Evolutionary conservation across 2,329 filamentous ascomycete genomes (phyloP).

Genomic region (Xylaria digitata): DNA sequence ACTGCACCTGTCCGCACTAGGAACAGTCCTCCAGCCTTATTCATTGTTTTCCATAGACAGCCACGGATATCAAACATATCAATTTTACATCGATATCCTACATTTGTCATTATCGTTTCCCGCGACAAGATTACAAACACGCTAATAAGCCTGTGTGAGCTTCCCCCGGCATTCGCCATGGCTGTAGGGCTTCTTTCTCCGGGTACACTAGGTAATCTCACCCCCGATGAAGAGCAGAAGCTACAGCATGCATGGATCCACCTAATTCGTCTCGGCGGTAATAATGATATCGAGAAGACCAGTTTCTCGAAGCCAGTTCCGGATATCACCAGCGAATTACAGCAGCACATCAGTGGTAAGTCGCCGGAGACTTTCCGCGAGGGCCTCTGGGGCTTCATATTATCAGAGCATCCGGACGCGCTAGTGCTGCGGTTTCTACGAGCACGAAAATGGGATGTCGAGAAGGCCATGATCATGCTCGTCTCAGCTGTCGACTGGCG

Average conservation of each 20-base stretch:
- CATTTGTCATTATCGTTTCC: neutral
- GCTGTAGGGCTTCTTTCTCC: neutral
- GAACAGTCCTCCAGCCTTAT: neutral
- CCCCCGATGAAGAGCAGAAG: constrained; percentile 29
- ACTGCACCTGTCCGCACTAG: neutral
- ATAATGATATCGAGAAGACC: neutral
- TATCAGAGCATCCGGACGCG: constrained; percentile 34
- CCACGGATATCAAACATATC: neutral
- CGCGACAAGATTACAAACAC: neutral
- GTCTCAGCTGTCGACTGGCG: constrained; percentile 37
- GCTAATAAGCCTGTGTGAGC: neutral
- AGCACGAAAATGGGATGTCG: constrained; percentile 37
- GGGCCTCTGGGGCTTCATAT: constrained; percentile 31
- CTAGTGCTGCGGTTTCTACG: constrained; percentile 37
- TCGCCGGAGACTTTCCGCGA: constrained; percentile 21
- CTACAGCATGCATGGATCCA: constrained; percentile 36
- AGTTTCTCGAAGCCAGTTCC: neutral
- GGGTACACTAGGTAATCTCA: constrained; percentile 29
- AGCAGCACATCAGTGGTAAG: constrained; percentile 1
- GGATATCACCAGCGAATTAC: constrained; percentile 15
- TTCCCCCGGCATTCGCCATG: constrained; percentile 6
- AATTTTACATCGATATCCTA: neutral
- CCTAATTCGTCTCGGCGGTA: constrained; percentile 34
- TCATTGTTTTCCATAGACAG: neutral
- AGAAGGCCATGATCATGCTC: constrained; percentile 32